Evolutionary conservation across 306 rosid species (phyloP).

Genomic region (Crotalaria pallida): DNA sequence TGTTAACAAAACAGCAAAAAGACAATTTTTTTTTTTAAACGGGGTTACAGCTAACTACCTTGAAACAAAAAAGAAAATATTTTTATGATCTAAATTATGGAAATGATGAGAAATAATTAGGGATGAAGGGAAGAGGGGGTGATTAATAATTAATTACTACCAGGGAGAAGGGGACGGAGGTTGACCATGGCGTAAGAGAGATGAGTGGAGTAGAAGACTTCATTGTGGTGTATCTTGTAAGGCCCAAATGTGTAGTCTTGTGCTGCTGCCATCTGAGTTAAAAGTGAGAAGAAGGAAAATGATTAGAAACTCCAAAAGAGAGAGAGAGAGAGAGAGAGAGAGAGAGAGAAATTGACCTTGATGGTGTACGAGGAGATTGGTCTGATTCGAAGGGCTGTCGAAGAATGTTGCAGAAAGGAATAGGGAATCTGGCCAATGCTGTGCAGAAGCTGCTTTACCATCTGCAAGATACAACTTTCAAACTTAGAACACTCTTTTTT

Average conservation of each 20-base stretch:
- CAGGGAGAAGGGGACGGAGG: slow-evolving; percentile 89
- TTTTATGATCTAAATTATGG: too few relatives aligned
- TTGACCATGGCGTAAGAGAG: slow-evolving; percentile 85
- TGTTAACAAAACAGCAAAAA: neutral
- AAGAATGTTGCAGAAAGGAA: slow-evolving; percentile 16
- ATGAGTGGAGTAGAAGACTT: slow-evolving; percentile 65
- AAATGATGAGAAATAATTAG: too few relatives aligned
- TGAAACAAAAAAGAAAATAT: neutral
- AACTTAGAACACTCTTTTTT: neutral
- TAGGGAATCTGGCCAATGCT: slow-evolving; percentile 13
- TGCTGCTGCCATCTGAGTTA: slow-evolving; percentile 34
- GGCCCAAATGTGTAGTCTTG: slow-evolving; percentile 40
- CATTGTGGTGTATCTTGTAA: slow-evolving; percentile 54
- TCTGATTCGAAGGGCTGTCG: slow-evolving; percentile 23
- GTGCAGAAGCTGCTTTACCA: slow-evolving; percentile 27
- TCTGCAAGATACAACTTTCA: slow-evolving; percentile 7
- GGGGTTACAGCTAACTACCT: neutral
- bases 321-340: neutral
- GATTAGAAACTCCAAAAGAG: too few relatives aligned
- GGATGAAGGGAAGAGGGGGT: too few relatives aligned
- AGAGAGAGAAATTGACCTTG: slow-evolving; percentile 27
- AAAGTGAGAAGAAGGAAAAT: neutral
- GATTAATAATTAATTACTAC: slow-evolving; percentile 30
- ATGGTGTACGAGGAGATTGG: slow-evolving; percentile 20
- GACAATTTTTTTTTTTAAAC: neutral